Evolutionary conservation across 192 early-diverging fungal genomes (phyloP).

Genomic region (Borealophlyctis nickersoniae): DNA sequence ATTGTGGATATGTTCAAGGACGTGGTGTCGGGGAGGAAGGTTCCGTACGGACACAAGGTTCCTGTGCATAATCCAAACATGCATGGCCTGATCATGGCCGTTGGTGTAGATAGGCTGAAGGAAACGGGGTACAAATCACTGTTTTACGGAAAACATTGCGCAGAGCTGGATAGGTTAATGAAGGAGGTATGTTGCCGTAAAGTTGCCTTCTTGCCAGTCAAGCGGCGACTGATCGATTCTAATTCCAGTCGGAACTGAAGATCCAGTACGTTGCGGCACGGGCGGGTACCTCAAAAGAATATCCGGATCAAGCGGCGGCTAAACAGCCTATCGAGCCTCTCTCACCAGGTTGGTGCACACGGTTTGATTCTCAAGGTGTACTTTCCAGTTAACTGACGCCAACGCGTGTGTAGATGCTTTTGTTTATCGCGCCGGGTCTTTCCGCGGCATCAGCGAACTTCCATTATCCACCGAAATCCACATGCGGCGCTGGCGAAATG

Average conservation of each 20-base stretch:
- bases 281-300: background rate
- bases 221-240: background rate
- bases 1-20: background rate
- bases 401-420: background rate
- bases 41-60: background rate
- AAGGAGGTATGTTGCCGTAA: no score
- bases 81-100: background rate
- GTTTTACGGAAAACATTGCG: background rate
- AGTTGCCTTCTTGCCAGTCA: background rate
- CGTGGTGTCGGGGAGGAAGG: background rate
- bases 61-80: background rate
- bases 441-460: constrained; percentile 1
- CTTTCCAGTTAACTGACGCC: no score
- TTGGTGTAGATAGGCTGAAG: background rate
- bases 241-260: background rate
- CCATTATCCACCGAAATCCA: background rate
- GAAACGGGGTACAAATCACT: background rate
- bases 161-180: background rate
- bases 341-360: no score
- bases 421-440: background rate
- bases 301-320: background rate
- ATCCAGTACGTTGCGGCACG: background rate
- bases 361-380: no score
- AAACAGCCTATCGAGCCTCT: no score
- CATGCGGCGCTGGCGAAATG: background rate